Base-by-base conservation (phyloP, 257 asterid species). In the Pogostemon cablin region DNA sequence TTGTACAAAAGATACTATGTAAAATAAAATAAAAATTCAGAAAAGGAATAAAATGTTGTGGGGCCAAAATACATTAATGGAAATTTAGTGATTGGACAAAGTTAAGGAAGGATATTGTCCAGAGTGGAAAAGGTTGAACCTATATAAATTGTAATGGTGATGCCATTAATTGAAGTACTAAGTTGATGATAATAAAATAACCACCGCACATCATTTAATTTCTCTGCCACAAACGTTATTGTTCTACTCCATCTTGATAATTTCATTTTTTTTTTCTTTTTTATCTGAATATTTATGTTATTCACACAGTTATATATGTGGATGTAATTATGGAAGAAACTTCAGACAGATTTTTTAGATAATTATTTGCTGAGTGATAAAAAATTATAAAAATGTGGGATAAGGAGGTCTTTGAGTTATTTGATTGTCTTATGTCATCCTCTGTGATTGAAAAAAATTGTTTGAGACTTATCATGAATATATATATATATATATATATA, bases 191-290 rank as follows among this genome's bases (percentile, higher is more conserved):
- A 77, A 63, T 74, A 53, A 46, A 78, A 65, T 48, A 63, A 68
- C 80, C 77, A 74, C 88, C 90, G 81, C 84, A 78, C 70, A 78
- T 56, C 64, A 58, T 73, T 66, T 63, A 79, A 73, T 81, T 82
- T 79, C 77, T 77, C 78, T 79, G 74, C 86, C 88, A 83, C 91
- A 86, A 73, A 80, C 82, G 84, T 83, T 81, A 77, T 75, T 82
- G 76, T 72, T 81, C 79, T 39, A 58, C 37, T 69, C 64, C 49
- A 72, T 63, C 40, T 76, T 72, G 71, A 63, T 64, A 63, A 43
- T 66, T 80, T 5, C 67, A 77, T 56, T 8, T 53, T 76, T 71
- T 1, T 25, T 25, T 25, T 25, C 1, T 47, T 43, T 43, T 6
- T 54, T n/a, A 58, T 5, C 42, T 57, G 8, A 56, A 9, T 43